These are phyloP conservation scores for Heracleum sosnowskyi DNA, from an alignment of 129 eudicot species.

Conservation along the genomic window DNA sequence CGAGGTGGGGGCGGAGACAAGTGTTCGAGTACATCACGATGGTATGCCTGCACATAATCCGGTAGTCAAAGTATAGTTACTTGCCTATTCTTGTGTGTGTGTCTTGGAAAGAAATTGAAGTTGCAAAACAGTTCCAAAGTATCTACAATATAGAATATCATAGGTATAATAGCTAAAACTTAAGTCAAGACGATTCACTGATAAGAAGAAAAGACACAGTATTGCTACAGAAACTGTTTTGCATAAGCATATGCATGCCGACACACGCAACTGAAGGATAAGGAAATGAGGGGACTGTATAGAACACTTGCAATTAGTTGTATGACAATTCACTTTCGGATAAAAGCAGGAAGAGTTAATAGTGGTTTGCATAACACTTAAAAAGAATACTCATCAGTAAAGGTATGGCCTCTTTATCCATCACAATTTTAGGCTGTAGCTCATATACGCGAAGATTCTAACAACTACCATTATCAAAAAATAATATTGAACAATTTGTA, in stretches of 20 bases:
- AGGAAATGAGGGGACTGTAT: not conserved
- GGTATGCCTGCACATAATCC: constrained; percentile 59
- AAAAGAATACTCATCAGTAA: not conserved
- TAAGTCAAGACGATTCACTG: not conserved
- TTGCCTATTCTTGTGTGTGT: not conserved
- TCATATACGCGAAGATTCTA: not conserved
- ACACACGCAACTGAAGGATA: not conserved
- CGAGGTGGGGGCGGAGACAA: constrained; percentile 60
- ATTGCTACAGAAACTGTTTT: not conserved
- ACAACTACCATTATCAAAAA: not conserved
- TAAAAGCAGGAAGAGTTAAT: not conserved
- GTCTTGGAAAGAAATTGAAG: not conserved
- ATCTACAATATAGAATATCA: not conserved
- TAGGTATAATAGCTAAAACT: not conserved
- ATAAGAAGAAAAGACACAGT: not conserved
- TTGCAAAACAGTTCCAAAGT: not conserved
- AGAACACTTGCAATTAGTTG: not conserved
- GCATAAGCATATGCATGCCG: not conserved
- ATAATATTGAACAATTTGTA: not conserved
- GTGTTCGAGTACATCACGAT: constrained; percentile 62
- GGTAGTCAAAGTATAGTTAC: not conserved
- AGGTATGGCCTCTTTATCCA: not conserved
- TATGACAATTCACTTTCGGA: not conserved
- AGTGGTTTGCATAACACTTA: not conserved
- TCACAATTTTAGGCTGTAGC: not conserved